Percentiles rank a stretch among this genome's conserved stretches.
phyloP scores from a whole-genome alignment of 1,284 basidiomycete species.

The Coniferiporia sulphurascens region DNA sequence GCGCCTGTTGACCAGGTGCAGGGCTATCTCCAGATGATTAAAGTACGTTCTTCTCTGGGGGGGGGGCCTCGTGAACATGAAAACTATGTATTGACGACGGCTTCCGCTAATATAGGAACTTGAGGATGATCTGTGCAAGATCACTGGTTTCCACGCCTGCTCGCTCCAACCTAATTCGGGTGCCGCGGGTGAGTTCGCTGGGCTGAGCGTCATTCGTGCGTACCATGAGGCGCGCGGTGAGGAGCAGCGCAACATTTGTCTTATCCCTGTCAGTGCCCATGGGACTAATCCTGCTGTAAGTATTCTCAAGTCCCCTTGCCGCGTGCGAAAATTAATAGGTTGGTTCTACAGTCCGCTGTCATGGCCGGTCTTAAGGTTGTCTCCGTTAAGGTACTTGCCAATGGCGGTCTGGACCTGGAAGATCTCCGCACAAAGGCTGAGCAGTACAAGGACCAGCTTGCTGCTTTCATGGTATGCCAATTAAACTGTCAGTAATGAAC shows the following conservation, averaged over 20 bases:
- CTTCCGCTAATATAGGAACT: conserved; percentile 52
- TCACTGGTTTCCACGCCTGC: conserved; percentile 93
- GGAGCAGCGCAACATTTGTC: conserved; percentile 83
- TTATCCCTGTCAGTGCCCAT: conserved; percentile 95
- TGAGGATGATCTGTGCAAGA: conserved; percentile 85
- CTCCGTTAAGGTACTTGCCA: conserved; percentile 80
- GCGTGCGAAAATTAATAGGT: conserved; percentile 18
- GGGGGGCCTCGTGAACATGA: conserved; percentile 30
- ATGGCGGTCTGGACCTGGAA: conserved; percentile 86
- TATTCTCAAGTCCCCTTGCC: conserved; percentile 14
- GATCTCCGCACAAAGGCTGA: conserved; percentile 87
- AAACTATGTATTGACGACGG: conserved; percentile 25
- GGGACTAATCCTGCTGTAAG: conserved; percentile 91
- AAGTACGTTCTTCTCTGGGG: conserved; percentile 25
- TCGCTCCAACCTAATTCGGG: conserved; percentile 98
- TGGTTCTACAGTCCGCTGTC: conserved; percentile 70
- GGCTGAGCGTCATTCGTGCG: conserved; percentile 88
- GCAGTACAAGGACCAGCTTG: conserved; percentile 87
- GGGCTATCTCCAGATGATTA: conserved; percentile 83
- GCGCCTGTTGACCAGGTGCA: conserved; percentile 86
- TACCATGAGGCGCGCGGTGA: conserved; percentile 91
- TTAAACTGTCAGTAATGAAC: conserved; percentile 3
- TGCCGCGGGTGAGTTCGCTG: conserved; percentile 94
- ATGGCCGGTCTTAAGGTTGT: conserved; percentile 98
- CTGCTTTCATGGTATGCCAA: conserved; percentile 86